A percentile compares a stretch with the other conserved stretches of the same genome.
Conservation (phyloP, 352 stramenopile genomes). For the Phytophthora constricta region DNA sequence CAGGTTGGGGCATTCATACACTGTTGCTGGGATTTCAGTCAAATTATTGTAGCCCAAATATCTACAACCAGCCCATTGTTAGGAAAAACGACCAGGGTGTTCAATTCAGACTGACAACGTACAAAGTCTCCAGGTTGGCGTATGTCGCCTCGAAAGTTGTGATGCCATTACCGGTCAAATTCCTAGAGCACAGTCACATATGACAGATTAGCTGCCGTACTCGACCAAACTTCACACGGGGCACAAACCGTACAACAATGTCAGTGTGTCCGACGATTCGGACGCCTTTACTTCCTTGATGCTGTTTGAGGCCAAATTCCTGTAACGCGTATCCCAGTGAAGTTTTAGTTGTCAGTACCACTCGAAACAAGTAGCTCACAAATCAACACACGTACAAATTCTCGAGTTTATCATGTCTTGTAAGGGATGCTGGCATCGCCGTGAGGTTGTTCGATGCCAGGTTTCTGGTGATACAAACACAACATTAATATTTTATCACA, state of each 20-base stretch:
- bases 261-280: constrained; percentile 20
- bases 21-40: constrained; percentile 20
- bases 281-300: constrained; percentile 19
- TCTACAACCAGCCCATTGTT: constrained; percentile 8
- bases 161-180: constrained; percentile 29
- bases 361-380: background rate
- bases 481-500: constrained; percentile 1
- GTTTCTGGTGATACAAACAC: constrained; percentile 13
- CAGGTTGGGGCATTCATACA: constrained; percentile 30
- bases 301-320: constrained; percentile 30
- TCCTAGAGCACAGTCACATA: constrained; percentile 22
- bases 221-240: background rate
- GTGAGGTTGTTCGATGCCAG: constrained; percentile 29
- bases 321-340: constrained; percentile 8
- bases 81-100: background rate
- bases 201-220: background rate
- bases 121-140: constrained; percentile 55
- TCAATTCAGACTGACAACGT: constrained; percentile 9
- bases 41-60: constrained; percentile 30
- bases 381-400: constrained; percentile 21
- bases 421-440: constrained; percentile 18
- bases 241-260: constrained; percentile 19
- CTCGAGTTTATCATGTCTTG: constrained; percentile 8
- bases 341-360: background rate
- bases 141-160: constrained; percentile 53